Conservation (phyloP, 495 filamentous ascomycete species). For the Aspergillus coremiiformis region DNA sequence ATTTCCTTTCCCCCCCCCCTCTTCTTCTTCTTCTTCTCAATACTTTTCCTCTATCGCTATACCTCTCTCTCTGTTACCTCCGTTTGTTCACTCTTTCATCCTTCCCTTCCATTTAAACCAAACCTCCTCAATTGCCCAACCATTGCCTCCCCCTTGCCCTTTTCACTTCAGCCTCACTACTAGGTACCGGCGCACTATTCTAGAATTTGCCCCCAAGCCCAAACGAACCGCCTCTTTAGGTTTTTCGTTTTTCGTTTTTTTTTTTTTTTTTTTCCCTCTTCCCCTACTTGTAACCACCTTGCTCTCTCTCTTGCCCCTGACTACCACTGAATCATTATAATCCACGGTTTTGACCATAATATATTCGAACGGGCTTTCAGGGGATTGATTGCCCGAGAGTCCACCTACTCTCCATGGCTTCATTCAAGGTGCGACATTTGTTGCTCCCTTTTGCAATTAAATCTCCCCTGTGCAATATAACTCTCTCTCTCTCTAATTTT, state of each 20-base stretch:
- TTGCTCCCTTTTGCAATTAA: background rate
- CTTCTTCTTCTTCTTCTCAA: conserved; percentile 2
- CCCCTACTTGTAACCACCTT: background rate
- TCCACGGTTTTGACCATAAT: conserved; percentile 10
- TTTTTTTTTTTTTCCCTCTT: conserved; percentile 3
- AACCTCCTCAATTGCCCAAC: conserved; percentile 19
- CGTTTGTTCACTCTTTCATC: conserved; percentile 3
- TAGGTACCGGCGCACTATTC: conserved; percentile 12
- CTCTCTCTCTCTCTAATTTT: too few relatives aligned
- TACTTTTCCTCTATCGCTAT: conserved; percentile 5
- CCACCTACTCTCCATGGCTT: conserved; percentile 34
- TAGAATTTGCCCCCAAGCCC: background rate
- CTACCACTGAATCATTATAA: background rate
- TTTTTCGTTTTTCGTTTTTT: background rate
- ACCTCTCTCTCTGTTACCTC: conserved; percentile 4
- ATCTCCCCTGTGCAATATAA: too few relatives aligned
- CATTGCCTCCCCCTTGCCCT: conserved; percentile 10
- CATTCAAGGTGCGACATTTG: conserved; percentile 36
- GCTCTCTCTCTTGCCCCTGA: conserved; percentile 1
- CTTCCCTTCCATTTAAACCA: conserved; percentile 7
- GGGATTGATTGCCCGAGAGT: conserved; percentile 28
- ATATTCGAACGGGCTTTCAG: conserved; percentile 26
- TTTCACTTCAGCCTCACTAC: conserved; percentile 10
- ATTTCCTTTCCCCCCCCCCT: conserved; percentile 7
- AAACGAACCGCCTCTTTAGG: too few relatives aligned